Evolutionary conservation across 192 early-diverging fungal genomes (phyloP), one percentile per base, ranked within the genome.

Genomic region (Umbelopsis vinacea): DNA sequence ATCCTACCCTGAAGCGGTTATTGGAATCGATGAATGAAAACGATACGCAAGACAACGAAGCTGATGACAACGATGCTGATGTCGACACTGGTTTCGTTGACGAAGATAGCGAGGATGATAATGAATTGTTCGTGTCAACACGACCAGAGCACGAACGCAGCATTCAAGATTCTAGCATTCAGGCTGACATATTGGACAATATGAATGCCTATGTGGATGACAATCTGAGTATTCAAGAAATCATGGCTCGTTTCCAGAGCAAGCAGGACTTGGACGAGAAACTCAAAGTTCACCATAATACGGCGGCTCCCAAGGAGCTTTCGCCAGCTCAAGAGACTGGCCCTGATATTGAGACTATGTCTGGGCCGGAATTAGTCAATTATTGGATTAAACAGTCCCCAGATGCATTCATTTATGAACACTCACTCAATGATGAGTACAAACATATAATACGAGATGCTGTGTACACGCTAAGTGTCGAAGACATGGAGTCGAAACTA

Each of bases 31-130:
- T 21, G 45, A 35, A 47, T 24, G 70, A 73, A 10, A 75, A 81
- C 21, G 81, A 84, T 12, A 76, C 77, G 9, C 84, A 86, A 19
- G 85, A 85, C 2, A 85, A 86, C 0, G 84, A 89, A 68, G 84
- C 86, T 75, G 87, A 90, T 45, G 83, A n/a, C n/a, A n/a, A n/a
- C n/a, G n/a, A n/a, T n/a, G n/a, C n/a, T n/a, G n/a, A 88, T 11
- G 29, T 29, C 29, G 29, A 29, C 29, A 29, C 29, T 29, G 88
- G 85, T 63, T 76, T 68, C 24, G 38, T 73, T 7, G 33, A 73
- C 17, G 47, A 71, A 48, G 52, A 67, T 0, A 38, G 60, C 21
- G 11, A 8, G 15, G 66, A 45, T n/a, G 48, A 53, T 1, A 17
- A n/a, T 40, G 33, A 53, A 15, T 22, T 55, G 17, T 57, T 70